phyloP scores from a whole-genome alignment of 129 eudicot genomes.

The sunflower (Helianthus annuus) region HanXRQr2.0-SUNRISE NC_035435.2:26694264-26694763 shows the following conservation, averaged over 20 bases:
- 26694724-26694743: slow-evolving; percentile 2
- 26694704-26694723: slow-evolving; percentile 6
- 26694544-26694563: background rate
- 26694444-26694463: background rate
- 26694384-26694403: slow-evolving; percentile 98
- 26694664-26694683: background rate
- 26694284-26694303: background rate
- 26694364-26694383: slow-evolving; percentile 99
- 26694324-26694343: slow-evolving; percentile 93
- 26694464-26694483: background rate
- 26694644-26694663: no score
- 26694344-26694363: slow-evolving; percentile 99
- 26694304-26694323: slow-evolving; percentile 99
- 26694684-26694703: slow-evolving; percentile 9
- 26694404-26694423: slow-evolving; percentile 28
- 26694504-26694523: no score
- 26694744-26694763: background rate
- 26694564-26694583: background rate
- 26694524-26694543: background rate
- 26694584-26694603: background rate
- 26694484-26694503: no score
- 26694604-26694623: background rate
- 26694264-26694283: slow-evolving; percentile 5
- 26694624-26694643: background rate
- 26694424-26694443: background rate